Base-by-base conservation (phyloP, 2,329 filamentous ascomycete genomes). In the Aspergillus pseudotamarii region DNA sequence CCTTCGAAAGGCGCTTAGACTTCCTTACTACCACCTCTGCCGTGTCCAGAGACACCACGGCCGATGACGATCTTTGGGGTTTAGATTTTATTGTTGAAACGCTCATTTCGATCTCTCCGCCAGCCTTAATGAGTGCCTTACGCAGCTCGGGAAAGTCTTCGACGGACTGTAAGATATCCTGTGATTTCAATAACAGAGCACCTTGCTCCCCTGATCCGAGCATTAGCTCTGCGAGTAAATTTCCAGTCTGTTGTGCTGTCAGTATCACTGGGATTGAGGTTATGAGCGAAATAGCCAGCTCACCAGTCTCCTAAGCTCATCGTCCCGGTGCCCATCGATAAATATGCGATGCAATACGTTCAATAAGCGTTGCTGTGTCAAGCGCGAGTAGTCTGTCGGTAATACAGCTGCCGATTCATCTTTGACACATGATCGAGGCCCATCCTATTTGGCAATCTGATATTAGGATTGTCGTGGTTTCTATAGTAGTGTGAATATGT, bases 191-290 rank as follows among this genome's bases (percentile, higher is more conserved):
- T 16, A 9, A 12, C 28, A 43, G 10, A 2, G 6, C 32, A 43
- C n/a, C 19, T 23, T 19, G 16, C 5, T 28, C 10, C 3, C 66
- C 28, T 30, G 62, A 66, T 14, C 65, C 64, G 11, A 60, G 58
- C 4, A 72, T 28, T 23, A 71, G 36, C 58, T 74, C 72, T 19
- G 68, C 56, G 5, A 75, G 50, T 19, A 69, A 56, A 50, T 71
- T 73, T 1, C 72, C 73, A 23, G 66, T 65, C 73, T 75, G 30
- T 30, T 43, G 19, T 38, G 34, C 19, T 14, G 19, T 71, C 30
- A 71, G 67, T 32, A n/a, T 54, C 38, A 46, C 21, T 30, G 26
- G 16, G 14, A 36, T 36, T 36, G 14, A 36, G 4, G 21, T 11
- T 30, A 21, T 43, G 6, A 12, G 41, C n/a, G 6, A 32, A 16